Base-by-base conservation (phyloP, 176 grass and related monocot species). In the Juncus inflexus region DNA sequence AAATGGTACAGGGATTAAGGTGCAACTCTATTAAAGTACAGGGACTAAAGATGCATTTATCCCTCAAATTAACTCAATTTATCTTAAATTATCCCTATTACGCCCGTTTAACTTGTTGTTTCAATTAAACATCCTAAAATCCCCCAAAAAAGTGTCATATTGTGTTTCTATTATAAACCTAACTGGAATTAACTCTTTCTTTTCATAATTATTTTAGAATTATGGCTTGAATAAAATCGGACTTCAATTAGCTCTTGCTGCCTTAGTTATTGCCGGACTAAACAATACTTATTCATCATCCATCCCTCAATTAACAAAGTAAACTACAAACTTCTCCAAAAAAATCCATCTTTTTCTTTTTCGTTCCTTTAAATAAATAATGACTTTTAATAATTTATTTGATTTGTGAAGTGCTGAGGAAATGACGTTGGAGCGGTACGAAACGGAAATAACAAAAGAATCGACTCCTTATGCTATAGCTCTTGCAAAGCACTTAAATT, bases 381-480 rank as follows among this genome's bases (percentile, higher is more conserved):
- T 40, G 58, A 4, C 52, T 52, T 37, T 52, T 37, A 4, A 66
- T 73, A 54, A 7, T 61, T 28, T 28, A 28, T 28, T 28, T 35
- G 2, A 4, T 73, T 81, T 63, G 61, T 90, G 63, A 81, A 96
- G 92, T 39, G 52, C 74, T 79, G 78, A 74, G 50, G 74, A 96
- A 60, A 78, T 96, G 39, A 81, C 84, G 36, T 76, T 96, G 65
- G 87, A 96, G 37, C 92, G 62, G 66, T 96, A 91, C 78, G 81
- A 89, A 77, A 83, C 77, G 45, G 79, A 74, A 75, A 81, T 96
- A 88, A 81, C 82, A 64, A 77, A 70, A 12, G 77, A 86, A 80
- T 96, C 92, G 45, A 81, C 84, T 12, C 81, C 84, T 28, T 91
- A 76, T 78, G 66, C 87, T 66, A 83, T 96, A n/a, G 63, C 92